These are phyloP conservation scores for Astragalus membranaceus DNA, from an alignment of 306 rosid species.

Conservation along the genomic window DNA sequence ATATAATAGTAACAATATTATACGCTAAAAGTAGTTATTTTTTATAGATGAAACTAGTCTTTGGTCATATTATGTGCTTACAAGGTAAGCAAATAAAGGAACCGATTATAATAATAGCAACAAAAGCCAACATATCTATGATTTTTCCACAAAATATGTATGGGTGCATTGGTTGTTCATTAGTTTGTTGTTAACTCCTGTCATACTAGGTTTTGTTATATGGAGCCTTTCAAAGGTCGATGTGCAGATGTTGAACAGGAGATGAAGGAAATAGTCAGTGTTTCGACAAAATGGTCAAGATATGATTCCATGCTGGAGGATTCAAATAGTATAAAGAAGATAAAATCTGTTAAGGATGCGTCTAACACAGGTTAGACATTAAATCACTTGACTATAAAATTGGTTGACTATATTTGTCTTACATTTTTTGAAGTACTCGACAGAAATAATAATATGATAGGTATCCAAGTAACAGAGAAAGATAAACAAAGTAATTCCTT, in stretches of 20 bases:
- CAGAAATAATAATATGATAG: not conserved
- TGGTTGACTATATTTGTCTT: not conserved
- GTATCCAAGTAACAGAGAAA: too few species aligned
- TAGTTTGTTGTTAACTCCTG: not conserved
- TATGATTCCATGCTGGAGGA: conserved; percentile 8
- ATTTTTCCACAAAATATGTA: not conserved
- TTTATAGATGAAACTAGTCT: not conserved
- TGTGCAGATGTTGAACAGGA: conserved; percentile 36
- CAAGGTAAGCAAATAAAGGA: not conserved
- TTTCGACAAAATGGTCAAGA: conserved; percentile 39
- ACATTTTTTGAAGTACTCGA: not conserved
- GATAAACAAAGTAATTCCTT: too few species aligned
- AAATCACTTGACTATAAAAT: not conserved
- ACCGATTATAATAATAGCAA: not conserved
- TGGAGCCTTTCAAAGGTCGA: conserved; percentile 40
- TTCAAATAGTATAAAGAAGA: not conserved
- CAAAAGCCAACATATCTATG: not conserved
- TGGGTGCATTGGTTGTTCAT: not conserved
- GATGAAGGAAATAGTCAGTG: conserved; percentile 20
- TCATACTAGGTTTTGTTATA: conserved; percentile 43
- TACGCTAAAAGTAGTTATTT: not conserved
- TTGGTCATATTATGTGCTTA: not conserved
- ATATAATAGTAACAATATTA: not conserved
- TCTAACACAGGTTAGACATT: conserved; percentile 28
- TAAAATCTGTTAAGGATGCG: not conserved